Conservation (phyloP, 805 yeast species). For the Debaryomyces tyrocola region DNA sequence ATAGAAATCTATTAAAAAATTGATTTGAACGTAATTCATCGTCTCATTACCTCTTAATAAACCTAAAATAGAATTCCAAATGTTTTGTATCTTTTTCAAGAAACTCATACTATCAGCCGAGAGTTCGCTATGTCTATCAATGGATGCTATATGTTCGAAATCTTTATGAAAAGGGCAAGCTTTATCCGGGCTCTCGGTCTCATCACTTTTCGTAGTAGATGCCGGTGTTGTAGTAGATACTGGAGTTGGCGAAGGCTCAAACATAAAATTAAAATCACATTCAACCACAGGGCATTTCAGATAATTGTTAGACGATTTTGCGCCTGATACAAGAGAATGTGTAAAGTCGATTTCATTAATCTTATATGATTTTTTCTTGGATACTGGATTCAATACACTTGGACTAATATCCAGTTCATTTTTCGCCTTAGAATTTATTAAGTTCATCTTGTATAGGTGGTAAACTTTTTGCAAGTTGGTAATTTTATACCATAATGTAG, state of each 20-base stretch:
- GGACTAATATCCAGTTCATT: constrained; percentile 2
- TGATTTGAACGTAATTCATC: constrained; percentile 20
- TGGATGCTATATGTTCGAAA: not conserved
- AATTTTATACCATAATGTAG: constrained; percentile 41
- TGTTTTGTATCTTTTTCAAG: constrained; percentile 18
- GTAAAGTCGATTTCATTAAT: constrained; percentile 29
- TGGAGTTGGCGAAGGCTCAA: constrained; percentile 17
- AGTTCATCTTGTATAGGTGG: constrained; percentile 33
- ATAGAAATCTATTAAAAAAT: constrained; percentile 31
- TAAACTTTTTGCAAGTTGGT: constrained; percentile 41
- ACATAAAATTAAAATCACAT: constrained; percentile 38
- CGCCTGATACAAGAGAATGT: constrained; percentile 6
- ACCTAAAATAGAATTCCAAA: constrained; percentile 26
- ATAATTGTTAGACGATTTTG: not conserved
- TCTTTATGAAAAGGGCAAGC: not conserved
- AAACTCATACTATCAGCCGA: constrained; percentile 6
- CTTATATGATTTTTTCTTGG: constrained; percentile 10
- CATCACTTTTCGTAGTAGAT: not conserved
- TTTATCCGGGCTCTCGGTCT: not conserved
- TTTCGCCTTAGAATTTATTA: constrained; percentile 6
- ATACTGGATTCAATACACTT: constrained; percentile 1
- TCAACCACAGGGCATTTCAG: constrained; percentile 40
- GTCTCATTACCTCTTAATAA: constrained; percentile 17
- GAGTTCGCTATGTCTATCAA: not conserved
- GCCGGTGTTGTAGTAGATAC: not conserved